A percentile compares a stretch with the other conserved stretches of the same genome.
phyloP scores from a whole-genome alignment of 2,329 filamentous ascomycete species.

The Alternaria angustiovoidea region DNA sequence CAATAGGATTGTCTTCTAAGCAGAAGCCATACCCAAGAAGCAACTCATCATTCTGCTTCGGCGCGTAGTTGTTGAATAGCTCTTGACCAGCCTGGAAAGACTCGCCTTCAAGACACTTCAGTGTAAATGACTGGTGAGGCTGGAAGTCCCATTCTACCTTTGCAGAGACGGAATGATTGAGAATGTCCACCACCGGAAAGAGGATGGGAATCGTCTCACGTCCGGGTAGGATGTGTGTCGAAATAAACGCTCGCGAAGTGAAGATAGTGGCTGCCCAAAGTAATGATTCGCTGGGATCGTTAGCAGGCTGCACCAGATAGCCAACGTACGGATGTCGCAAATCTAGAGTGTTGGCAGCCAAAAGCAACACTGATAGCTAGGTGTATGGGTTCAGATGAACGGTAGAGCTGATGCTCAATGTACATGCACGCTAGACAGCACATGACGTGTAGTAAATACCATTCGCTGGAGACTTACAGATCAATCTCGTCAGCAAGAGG shows the following conservation, averaged over 20 bases:
- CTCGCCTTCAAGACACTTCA: constrained; percentile 50
- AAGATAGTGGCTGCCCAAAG: constrained; percentile 62
- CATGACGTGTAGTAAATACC: background rate
- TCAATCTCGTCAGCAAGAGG: constrained; percentile 25
- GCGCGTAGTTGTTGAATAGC: constrained; percentile 63
- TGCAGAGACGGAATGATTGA: constrained; percentile 58
- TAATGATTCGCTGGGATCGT: constrained; percentile 54
- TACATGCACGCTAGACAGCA: background rate
- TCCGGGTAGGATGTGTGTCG: constrained; percentile 44
- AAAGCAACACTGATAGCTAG: constrained; percentile 3
- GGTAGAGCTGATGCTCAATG: constrained; percentile 5
- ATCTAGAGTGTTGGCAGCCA: background rate
- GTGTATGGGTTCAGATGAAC: background rate
- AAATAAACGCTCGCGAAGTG: constrained; percentile 61
- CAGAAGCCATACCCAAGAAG: constrained; percentile 63
- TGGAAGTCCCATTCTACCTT: constrained; percentile 58
- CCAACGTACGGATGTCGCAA: constrained; percentile 1
- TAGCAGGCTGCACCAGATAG: constrained; percentile 18
- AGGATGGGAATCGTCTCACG: constrained; percentile 51
- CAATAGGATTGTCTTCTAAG: constrained; percentile 56
- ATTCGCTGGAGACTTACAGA: constrained; percentile 34
- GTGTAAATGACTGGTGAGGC: constrained; percentile 45
- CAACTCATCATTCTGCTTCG: constrained; percentile 62
- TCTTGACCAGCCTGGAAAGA: constrained; percentile 50
- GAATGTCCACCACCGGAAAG: constrained; percentile 59